Evolutionary conservation across 441 rosid species (phyloP).

Genomic region (Pelargonium myrrhifolium): DNA sequence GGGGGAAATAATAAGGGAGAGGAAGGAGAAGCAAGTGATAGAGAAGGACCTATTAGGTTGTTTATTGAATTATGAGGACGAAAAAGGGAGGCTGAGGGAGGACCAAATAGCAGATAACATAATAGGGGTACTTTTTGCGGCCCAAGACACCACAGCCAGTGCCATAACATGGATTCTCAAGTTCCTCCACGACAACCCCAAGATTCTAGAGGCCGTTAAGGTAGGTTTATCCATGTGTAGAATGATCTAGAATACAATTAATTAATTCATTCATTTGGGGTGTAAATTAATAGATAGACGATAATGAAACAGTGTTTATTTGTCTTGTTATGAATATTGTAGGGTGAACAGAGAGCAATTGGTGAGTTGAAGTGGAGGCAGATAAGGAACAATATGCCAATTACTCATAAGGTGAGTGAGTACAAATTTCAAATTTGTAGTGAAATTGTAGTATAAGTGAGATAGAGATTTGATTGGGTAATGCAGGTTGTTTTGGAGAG

Average conservation of each 20-base stretch:
- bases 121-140: constrained; percentile 66
- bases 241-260: too few relatives aligned
- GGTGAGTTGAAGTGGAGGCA: too few relatives aligned
- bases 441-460: too few relatives aligned
- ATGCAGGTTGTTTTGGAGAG: constrained; percentile 61
- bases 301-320: too few relatives aligned
- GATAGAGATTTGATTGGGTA: constrained; percentile 33
- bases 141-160: constrained; percentile 68
- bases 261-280: too few relatives aligned
- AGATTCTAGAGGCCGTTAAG: constrained; percentile 63
- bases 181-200: constrained; percentile 56
- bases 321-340: too few relatives aligned
- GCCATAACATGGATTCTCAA: constrained; percentile 66
- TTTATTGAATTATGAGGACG: constrained; percentile 42
- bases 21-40: constrained; percentile 39
- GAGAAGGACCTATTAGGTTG: constrained; percentile 44
- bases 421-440: too few relatives aligned
- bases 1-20: constrained; percentile 44
- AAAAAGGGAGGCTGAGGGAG: constrained; percentile 29
- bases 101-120: constrained; percentile 61
- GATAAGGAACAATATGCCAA: too few relatives aligned
- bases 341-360: too few relatives aligned
- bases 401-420: too few relatives aligned
- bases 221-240: constrained; percentile 15
- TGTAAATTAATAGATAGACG: too few relatives aligned